A percentile compares a stretch with the other conserved stretches of the same genome.
Evolutionary conservation across 306 rosid genomes (phyloP).

Genomic region (Lathyrus oleraceus): DNA sequence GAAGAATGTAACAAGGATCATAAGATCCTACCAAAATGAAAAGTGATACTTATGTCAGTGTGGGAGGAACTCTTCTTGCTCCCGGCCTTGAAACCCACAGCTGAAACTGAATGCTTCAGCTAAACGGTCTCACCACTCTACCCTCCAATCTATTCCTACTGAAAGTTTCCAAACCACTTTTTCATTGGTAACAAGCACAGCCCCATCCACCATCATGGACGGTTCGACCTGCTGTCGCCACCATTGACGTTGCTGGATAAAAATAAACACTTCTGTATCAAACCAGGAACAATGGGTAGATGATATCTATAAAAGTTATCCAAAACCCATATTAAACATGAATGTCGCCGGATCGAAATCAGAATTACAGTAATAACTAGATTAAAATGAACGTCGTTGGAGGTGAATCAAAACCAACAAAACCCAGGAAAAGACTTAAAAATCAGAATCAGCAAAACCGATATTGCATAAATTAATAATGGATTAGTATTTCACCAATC

Average conservation of each 20-base stretch:
- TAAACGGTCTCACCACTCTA: not conserved
- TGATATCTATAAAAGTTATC: not conserved
- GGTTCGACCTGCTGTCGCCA: not conserved
- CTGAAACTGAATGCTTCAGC: not conserved
- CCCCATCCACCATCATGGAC: not conserved
- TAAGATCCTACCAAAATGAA: not conserved
- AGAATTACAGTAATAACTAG: not conserved
- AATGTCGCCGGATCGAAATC: not conserved
- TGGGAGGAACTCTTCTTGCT: not conserved
- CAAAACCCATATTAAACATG: not conserved
- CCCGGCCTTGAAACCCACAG: not conserved
- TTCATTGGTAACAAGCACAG: not conserved
- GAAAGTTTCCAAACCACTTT: not conserved
- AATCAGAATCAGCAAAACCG: not conserved
- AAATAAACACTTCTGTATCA: not conserved
- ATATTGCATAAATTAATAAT: not conserved
- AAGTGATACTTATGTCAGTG: not conserved
- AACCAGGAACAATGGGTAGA: not conserved
- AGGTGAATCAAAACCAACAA: slow-evolving; percentile 2
- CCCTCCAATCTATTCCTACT: not conserved
- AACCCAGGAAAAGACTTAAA: not conserved
- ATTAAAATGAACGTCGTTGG: not conserved
- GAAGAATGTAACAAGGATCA: not conserved
- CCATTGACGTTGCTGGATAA: not conserved
- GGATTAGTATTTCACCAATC: not conserved